A percentile compares a stretch with the other conserved stretches of the same genome.
These are phyloP conservation scores for Monilinia vaccinii-corymbosi DNA, from an alignment of 2,329 filamentous ascomycete species.

Conservation along the genomic window DNA sequence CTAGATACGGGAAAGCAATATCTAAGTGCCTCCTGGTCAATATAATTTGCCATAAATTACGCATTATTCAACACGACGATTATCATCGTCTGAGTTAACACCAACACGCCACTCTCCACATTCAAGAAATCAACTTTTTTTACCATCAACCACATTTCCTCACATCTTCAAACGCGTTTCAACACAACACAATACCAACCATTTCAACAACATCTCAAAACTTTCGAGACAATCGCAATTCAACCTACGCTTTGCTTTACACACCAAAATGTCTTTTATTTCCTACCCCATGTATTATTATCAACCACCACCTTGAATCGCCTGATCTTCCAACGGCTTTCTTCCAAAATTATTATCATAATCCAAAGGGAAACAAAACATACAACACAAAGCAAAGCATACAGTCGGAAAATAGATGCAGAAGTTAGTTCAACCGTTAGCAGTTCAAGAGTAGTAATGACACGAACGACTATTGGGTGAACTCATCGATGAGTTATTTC, in stretches of 20 bases:
- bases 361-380: too few relatives aligned
- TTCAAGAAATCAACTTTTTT: background rate
- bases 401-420: background rate
- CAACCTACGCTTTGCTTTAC: background rate
- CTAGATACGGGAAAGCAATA: background rate
- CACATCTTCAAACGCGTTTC: background rate
- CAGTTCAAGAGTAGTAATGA: constrained; percentile 5
- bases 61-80: background rate
- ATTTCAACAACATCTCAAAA: background rate
- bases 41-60: background rate
- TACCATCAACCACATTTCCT: too few relatives aligned
- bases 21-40: background rate
- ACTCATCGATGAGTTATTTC: background rate
- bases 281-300: background rate
- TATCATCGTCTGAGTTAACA: background rate
- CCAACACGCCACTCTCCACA: background rate
- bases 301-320: background rate
- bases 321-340: background rate
- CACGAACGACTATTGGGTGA: constrained; percentile 1
- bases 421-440: background rate
- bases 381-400: background rate
- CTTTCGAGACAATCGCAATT: background rate
- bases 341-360: background rate
- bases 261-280: background rate
- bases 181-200: background rate